Base-by-base conservation (phyloP, 495 filamentous ascomycete species). In the Melanomma pulvis-pyrius region DNA sequence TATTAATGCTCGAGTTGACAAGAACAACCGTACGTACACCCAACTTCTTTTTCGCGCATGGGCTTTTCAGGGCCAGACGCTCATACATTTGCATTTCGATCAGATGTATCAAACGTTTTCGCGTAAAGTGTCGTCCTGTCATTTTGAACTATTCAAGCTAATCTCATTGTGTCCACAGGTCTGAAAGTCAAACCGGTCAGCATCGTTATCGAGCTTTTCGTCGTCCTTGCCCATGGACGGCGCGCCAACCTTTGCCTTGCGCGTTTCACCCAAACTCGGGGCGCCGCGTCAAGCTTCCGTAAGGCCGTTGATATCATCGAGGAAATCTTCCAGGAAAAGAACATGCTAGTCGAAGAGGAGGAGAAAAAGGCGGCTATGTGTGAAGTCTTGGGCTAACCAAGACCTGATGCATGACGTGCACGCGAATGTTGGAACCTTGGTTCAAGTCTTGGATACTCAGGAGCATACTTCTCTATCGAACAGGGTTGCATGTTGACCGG, bases 221-320 rank as follows among this genome's bases (percentile, higher is more conserved):
- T 87, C 11, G 86, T 96, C 12, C 88, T 93, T 32, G 90, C 96
- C 74, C 88, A 91, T 66, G 90, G 90, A 26, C 78, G 78, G 34
- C 72, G 74, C 24, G 73, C 74, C 8, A 63, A 70, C 26, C 82
- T 96, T 19, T 88, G 87, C 75, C 84, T 97, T 47, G 90, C 88
- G 25, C 86, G 90, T 17, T 90, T 97, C 78, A 92, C 88, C 29
- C 93, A 96, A 72, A 90, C 93, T 71, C 85, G 86, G 49, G 94
- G 94, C 19, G 92, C 93, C 0, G 93, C 90, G 1, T 89, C 86
- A 57, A 92, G 88, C 29, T 96, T 98, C 78, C 81, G 90, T 70
- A 86, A 86, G 68, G 89, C 96, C 7, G 82, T 96, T n/a, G 89
- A 91, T 32, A 84, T 86, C 2, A 80, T 97, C 47, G 79, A 85